Percentiles rank a stretch among this genome's conserved stretches.
phyloP scores from a whole-genome alignment of 192 early-diverging fungal species.

The Physocladia obscura region DNA sequence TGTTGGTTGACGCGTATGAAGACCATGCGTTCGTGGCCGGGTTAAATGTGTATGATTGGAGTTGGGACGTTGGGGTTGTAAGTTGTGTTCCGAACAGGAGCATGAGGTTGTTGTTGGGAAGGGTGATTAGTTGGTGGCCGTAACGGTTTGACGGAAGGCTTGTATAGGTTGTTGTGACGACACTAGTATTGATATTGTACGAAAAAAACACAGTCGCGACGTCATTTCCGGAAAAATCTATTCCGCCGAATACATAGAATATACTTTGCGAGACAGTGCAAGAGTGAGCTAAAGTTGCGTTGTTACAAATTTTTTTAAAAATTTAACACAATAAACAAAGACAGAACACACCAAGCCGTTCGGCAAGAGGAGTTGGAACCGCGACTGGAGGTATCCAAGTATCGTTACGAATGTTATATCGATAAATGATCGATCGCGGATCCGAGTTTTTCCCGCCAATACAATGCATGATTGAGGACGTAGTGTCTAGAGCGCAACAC shows the following conservation, averaged over 20 bases:
- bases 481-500: constrained; percentile 12
- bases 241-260: constrained; percentile 22
- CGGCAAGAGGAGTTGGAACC: background rate
- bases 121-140: constrained; percentile 2
- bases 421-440: constrained; percentile 5
- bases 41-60: background rate
- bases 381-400: constrained; percentile 7
- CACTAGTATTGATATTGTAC: background rate
- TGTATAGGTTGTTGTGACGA: background rate
- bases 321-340: background rate
- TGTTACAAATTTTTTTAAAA: background rate
- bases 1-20: background rate
- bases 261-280: background rate
- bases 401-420: background rate
- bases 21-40: background rate
- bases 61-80: background rate
- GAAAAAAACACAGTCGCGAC: constrained; percentile 6
- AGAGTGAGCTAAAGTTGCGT: constrained; percentile 4
- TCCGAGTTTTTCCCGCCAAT: background rate
- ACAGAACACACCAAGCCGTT: background rate
- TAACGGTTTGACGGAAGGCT: background rate
- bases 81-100: background rate
- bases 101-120: background rate
- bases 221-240: background rate
- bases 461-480: constrained; percentile 9